phyloP scores from a whole-genome alignment of 176 grass and related monocot species.

The Cymbopogon citratus region DNA sequence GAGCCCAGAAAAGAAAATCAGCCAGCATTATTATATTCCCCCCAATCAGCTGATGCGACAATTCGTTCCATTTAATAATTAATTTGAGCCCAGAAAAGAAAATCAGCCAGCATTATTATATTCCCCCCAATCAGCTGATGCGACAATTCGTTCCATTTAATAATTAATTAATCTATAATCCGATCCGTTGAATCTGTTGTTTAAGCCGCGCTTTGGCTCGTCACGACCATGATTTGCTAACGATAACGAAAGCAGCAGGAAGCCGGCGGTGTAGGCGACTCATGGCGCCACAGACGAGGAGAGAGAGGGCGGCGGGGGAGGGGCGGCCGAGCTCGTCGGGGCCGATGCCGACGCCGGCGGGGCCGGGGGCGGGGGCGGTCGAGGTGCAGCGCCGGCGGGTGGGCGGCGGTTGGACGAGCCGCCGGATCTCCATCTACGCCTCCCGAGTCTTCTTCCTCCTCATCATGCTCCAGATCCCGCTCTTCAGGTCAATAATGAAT shows the following conservation, averaged over 20 bases:
- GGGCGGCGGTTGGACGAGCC: conserved; percentile 53
- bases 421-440: conserved; percentile 56
- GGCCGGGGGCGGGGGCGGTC: background rate
- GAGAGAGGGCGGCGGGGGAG: conserved; percentile 23
- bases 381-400: conserved; percentile 30
- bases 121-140: too few relatives aligned
- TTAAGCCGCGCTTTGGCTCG: background rate
- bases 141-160: too few relatives aligned
- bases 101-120: too few relatives aligned
- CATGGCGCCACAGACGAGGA: conserved; percentile 33
- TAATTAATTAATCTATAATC: too few relatives aligned
- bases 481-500: conserved; percentile 59
- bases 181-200: too few relatives aligned
- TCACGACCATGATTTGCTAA: background rate
- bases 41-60: too few relatives aligned
- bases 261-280: background rate
- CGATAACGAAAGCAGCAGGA: background rate
- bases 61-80: too few relatives aligned
- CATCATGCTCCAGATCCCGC: conserved; percentile 88
- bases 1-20: too few relatives aligned
- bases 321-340: conserved; percentile 9
- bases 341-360: background rate
- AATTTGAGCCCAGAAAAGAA: too few relatives aligned
- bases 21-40: too few relatives aligned
- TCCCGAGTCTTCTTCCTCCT: conserved; percentile 71